phyloP scores from a whole-genome alignment of 352 stramenopile genomes.

The Phytophthora cryptogea region DNA sequence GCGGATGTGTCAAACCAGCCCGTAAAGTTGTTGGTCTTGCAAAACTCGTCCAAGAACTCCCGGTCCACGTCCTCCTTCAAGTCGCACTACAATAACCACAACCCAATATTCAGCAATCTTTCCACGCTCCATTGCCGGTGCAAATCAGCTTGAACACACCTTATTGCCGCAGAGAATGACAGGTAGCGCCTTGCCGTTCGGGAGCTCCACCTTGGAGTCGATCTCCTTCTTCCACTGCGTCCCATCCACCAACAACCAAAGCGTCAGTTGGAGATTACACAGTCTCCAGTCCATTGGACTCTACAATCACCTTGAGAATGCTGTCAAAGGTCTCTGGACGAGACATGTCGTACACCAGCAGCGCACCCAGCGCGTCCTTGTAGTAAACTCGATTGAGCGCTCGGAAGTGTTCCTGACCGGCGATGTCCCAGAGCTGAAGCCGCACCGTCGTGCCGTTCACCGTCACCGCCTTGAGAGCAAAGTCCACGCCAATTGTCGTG shows the following conservation, averaged over 20 bases:
- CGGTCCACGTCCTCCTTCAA: constrained; percentile 78
- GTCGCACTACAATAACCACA: constrained; percentile 67
- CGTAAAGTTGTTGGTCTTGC: constrained; percentile 89
- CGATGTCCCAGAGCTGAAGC: constrained; percentile 95
- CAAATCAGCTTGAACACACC: constrained; percentile 30
- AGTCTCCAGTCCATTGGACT: background rate
- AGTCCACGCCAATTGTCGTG: constrained; percentile 93
- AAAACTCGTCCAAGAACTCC: constrained; percentile 87
- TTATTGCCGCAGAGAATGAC: constrained; percentile 95
- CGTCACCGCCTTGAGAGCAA: constrained; percentile 90
- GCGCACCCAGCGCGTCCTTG: constrained; percentile 89
- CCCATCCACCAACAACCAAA: constrained; percentile 5
- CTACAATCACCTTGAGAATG: constrained; percentile 61
- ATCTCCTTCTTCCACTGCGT: constrained; percentile 94
- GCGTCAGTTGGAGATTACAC: background rate
- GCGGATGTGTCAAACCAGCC: constrained; percentile 94
- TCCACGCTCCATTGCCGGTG: background rate
- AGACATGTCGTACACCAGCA: constrained; percentile 94
- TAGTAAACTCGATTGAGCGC: constrained; percentile 94
- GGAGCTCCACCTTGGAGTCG: constrained; percentile 91
- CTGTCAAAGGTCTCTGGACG: constrained; percentile 92
- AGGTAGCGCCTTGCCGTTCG: constrained; percentile 90
- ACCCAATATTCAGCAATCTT: constrained; percentile 2
- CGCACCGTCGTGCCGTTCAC: constrained; percentile 88
- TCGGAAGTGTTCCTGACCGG: constrained; percentile 94